phyloP scores from a whole-genome alignment of 192 early-diverging fungal genomes.

The Backusella tuberculispora region DNA sequence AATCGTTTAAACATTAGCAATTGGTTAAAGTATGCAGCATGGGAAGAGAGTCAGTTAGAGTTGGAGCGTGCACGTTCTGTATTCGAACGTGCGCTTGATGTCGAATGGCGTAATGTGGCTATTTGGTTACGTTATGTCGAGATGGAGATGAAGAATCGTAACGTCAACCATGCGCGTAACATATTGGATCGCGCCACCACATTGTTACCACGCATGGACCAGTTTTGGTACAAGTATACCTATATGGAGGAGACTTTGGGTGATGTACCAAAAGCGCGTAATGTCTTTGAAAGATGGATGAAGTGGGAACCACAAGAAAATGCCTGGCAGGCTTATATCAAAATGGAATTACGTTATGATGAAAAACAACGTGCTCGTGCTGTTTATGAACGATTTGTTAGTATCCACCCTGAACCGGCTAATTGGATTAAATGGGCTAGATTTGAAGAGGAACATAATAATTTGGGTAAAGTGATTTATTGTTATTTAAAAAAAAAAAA shows the following conservation, averaged over 20 bases:
- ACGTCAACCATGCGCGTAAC: conserved; percentile 92
- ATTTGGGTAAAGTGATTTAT: conserved; percentile 52
- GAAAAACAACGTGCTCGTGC: conserved; percentile 82
- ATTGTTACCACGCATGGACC: conserved; percentile 80
- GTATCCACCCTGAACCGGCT: conserved; percentile 87
- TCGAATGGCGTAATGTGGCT: conserved; percentile 85
- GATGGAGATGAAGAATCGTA: conserved; percentile 98
- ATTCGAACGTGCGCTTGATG: conserved; percentile 92
- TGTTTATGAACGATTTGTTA: conserved; percentile 87
- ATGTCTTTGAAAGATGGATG: conserved; percentile 99
- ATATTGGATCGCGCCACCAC: conserved; percentile 91
- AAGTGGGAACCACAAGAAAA: conserved; percentile 93
- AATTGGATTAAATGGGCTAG: conserved; percentile 97
- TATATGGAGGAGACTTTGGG: conserved; percentile 98
- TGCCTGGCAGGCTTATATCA: conserved; percentile 94
- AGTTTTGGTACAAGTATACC: conserved; percentile 95
- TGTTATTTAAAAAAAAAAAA: not conserved
- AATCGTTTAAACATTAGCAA: conserved; percentile 86
- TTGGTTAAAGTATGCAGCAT: conserved; percentile 95
- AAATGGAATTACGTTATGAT: conserved; percentile 89
- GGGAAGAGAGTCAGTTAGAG: conserved; percentile 94
- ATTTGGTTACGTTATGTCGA: conserved; percentile 94
- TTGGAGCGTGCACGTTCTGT: conserved; percentile 83
- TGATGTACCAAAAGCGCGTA: conserved; percentile 84
- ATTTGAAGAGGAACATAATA: conserved; percentile 89